Percentiles rank a stretch among this genome's conserved stretches.
These are phyloP conservation scores for Phytomonas sp. DNA, from an alignment of 208 protist genomes.

Conservation along the genomic window DNA sequence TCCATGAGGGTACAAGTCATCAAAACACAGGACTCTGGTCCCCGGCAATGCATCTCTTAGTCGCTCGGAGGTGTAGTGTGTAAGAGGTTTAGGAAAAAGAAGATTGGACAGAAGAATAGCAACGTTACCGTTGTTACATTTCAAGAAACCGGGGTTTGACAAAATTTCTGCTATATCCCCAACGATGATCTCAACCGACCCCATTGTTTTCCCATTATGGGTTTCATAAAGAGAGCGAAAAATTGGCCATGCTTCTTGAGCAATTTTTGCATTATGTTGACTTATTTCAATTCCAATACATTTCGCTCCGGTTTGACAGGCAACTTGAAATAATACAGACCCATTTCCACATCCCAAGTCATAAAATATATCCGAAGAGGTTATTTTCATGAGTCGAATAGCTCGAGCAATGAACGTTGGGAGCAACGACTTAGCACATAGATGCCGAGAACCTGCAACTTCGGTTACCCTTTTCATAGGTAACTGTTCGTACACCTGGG, in stretches of 20 bases:
- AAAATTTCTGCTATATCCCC: constrained; percentile 54
- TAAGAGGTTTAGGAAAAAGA: constrained; percentile 54
- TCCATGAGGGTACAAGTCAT: constrained; percentile 71
- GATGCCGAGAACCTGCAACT: constrained; percentile 46
- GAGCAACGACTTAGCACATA: constrained; percentile 83
- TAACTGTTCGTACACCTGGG: constrained; percentile 32
- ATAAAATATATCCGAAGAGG: constrained; percentile 50
- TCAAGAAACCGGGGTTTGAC: constrained; percentile 25
- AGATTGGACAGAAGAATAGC: constrained; percentile 68
- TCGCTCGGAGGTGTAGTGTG: constrained; percentile 65
- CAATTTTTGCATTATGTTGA: constrained; percentile 49
- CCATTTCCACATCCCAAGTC: constrained; percentile 83
- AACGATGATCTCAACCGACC: constrained; percentile 56
- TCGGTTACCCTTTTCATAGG: constrained; percentile 59
- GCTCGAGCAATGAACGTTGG: constrained; percentile 66
- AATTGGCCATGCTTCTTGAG: constrained; percentile 36
- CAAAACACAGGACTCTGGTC: constrained; percentile 70
- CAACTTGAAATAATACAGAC: constrained; percentile 82
- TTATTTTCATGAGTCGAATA: constrained; percentile 29
- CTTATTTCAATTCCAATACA: constrained; percentile 78
- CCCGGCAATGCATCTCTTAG: constrained; percentile 39
- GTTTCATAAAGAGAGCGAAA: constrained; percentile 22
- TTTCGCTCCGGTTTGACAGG: constrained; percentile 47
- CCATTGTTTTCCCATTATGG: constrained; percentile 20
- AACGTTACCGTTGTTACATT: constrained; percentile 28